Evolutionary conservation across 306 rosid species (phyloP), one percentile per base, ranked within the genome.

Genomic region (Hippophae rhamnoides): DNA sequence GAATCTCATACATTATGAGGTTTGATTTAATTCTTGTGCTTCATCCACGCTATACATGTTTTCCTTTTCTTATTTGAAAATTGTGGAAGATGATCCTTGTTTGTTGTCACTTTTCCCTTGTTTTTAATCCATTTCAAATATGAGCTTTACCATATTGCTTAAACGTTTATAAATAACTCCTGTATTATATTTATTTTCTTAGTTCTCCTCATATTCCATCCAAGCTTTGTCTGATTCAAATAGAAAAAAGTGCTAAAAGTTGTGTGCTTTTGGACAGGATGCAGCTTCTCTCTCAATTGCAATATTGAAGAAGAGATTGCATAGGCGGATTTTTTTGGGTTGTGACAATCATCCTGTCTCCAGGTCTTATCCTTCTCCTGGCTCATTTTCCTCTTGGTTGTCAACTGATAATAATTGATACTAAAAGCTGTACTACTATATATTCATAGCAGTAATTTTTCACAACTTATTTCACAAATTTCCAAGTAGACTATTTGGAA

Each of bases 1-100:
- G 63, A 92, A 92, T 79, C 89, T 88, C 42, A 84, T 92, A 60
- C 99, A 92, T 71, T 92, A 92, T 43, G 99, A 85, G 99, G 96
- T 87, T n/a, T 60, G 76, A 61, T 66, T 66, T 74, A 42, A 0
- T 66, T 43, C 52, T 63, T 67, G 42, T 54, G 26, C 61, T 31
- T 31, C 38, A 31, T 31, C 38, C 38, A 31, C 0, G 3, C 38
- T 31, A 2, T 31, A 31, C 38, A 31, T 31, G 38, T 31, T 4
- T 31, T 4, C 5, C 38, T 31, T 31, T 4, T 31, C 38, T 31
- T 31, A 31, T 31, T 31, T 31, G 38, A 31, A 31, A 31, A 31
- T 31, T 31, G 38, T 63, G 23, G n/a, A 41, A 10, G 44, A 58
- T 59, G 27, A 3, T 41, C 25, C n/a, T 6, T 64, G 54, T 27